Base-by-base conservation (phyloP, 805 yeast species). In the Wickerhamiella azyma region DNA sequence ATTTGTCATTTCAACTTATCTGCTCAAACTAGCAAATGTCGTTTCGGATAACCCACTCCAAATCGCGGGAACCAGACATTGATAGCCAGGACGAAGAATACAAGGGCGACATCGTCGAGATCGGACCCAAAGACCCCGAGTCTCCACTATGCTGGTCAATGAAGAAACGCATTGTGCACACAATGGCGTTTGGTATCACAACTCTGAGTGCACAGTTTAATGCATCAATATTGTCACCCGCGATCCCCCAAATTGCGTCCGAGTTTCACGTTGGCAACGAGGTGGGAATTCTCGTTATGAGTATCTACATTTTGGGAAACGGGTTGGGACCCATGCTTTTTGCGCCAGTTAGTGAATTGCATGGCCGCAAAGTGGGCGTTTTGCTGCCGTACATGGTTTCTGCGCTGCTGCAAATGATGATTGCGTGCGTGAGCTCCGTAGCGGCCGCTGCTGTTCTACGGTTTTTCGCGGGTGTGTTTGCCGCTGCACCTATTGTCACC, bases 401-500 rank as follows among this genome's bases (percentile, higher is more conserved):
- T 46, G 62, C 67, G 37, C 57, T 72, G 21, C 72, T 75, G 52
- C 63, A 66, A 17, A 53, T 68, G 33, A 39, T 56, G 13, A 42
- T 49, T 6, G 61, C 60, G 3, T 48, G 48, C 26, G 79, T 79
- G 1, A 71, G 69, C 55, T 68, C 71, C 9, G 45, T 74, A 14
- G 67, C 71, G 40, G 58, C 59, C 10, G 48, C 53, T 7, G 28
- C 49, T 19, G 57, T 56, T 66, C 56, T 81, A 75, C 9, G 75
- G 70, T 56, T 72, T 69, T 2, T 77, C 71, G 66, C 81, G 75
- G 53, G 67, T 76, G 50, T 79, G 47, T 66, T 75, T 54, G 76
- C 80, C 2, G 76, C 79, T 4, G 79, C 81, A 2, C 79, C 81
- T 0, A 66, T 77, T 39, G 81, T 74, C n/a, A 74, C 75, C 18